Evolutionary conservation across 108 stramenopile species (phyloP), one percentile per base, ranked within the genome.

Genomic region (Cyclostephanos invisitatus): DNA sequence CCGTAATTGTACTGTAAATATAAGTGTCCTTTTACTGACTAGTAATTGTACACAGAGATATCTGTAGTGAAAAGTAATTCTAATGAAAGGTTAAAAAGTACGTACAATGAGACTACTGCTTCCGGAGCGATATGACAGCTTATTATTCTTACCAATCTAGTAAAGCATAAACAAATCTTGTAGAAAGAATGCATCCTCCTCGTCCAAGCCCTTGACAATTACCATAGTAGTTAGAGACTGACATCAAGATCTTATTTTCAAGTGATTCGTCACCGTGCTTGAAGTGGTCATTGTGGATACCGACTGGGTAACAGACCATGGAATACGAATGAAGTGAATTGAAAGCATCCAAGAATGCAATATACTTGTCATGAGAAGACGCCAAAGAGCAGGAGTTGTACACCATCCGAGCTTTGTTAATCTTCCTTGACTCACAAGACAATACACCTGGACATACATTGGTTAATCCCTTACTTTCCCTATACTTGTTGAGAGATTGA

Each of bases 101-200:
- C n/a, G n/a, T n/a, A n/a, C n/a, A n/a, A n/a, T n/a, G n/a, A n/a
- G n/a, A n/a, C n/a, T n/a, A n/a, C n/a, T n/a, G n/a, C n/a, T n/a
- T n/a, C n/a, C n/a, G n/a, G n/a, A n/a, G n/a, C n/a, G n/a, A n/a
- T n/a, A n/a, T n/a, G n/a, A n/a, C n/a, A n/a, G n/a, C n/a, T n/a
- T n/a, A n/a, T n/a, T n/a, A n/a, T n/a, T n/a, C n/a, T 20, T 53
- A 53, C 51, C 51, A 53, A 53, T 53, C 51, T n/a, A 53, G 24
- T 24, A 53, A 24, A 53, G 51, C 51, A 14, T 24, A 53, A 5
- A 53, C 51, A 53, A 14, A 53, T 7, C 20, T 3, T 6, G 9
- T 53, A 20, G 17, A 6, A 7, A 53, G 6, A 7, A 53, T 7
- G 24, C 51, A 53, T 7, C 20, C 51, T n/a, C 20, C 51, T 4